Percentiles rank a stretch among this genome's conserved stretches.
phyloP scores from a whole-genome alignment of 2,329 filamentous ascomycete species.

The Eutypa lata region DNA sequence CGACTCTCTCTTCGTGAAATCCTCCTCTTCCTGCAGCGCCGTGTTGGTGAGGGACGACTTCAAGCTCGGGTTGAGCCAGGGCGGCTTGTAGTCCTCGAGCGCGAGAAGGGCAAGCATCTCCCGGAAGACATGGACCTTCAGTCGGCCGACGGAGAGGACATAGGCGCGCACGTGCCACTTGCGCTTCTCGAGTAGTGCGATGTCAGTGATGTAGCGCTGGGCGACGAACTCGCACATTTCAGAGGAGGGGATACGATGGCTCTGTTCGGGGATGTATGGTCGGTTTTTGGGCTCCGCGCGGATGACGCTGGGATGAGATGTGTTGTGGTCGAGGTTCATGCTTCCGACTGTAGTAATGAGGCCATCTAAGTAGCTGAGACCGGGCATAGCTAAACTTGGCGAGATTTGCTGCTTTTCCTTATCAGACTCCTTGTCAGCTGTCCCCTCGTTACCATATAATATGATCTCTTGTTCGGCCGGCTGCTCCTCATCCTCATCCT shows the following conservation, averaged over 20 bases:
- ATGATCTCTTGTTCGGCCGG: neutral
- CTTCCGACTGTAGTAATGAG: conserved; percentile 26
- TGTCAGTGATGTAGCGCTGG: conserved; percentile 31
- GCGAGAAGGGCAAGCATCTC: conserved; percentile 35
- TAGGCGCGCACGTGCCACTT: conserved; percentile 38
- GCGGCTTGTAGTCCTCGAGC: conserved; percentile 31
- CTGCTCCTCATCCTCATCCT: conserved; percentile 21
- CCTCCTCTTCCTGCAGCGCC: conserved; percentile 32
- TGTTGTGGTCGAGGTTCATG: conserved; percentile 6
- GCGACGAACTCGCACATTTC: conserved; percentile 36
- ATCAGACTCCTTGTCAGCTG: neutral
- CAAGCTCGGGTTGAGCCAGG: conserved; percentile 32
- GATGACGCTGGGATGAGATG: neutral
- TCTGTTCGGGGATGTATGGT: conserved; percentile 26
- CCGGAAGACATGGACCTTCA: conserved; percentile 33
- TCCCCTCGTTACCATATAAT: conserved; percentile 3
- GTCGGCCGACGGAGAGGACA: conserved; percentile 32
- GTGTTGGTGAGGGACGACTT: conserved; percentile 36
- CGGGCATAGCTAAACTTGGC: conserved; percentile 22
- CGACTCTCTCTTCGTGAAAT: conserved; percentile 27
- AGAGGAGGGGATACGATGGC: conserved; percentile 33
- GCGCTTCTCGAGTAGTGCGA: conserved; percentile 27
- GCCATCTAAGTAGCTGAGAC: conserved; percentile 26
- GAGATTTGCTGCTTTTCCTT: conserved; percentile 13
- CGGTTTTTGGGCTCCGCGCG: conserved; percentile 4